A percentile compares a stretch with the other conserved stretches of the same genome.
phyloP scores from a whole-genome alignment of 352 stramenopile genomes.

The Pythium phragmiticola region DNA sequence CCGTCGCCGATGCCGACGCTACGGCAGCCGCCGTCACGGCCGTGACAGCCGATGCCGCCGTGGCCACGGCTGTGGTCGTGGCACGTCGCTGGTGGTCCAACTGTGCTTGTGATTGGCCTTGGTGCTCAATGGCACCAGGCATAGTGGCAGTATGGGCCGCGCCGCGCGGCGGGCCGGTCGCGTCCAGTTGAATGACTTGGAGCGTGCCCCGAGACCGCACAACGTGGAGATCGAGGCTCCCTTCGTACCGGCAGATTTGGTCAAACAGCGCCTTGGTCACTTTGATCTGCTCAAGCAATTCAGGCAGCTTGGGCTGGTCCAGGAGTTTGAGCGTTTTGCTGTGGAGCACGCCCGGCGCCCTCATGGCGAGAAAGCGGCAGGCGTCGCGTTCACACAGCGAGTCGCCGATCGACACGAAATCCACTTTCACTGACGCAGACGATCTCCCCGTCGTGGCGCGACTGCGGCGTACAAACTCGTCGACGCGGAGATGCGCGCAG shows the following conservation, averaged over 20 bases:
- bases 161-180: neutral
- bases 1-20: constrained; percentile 2
- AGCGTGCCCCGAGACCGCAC: constrained; percentile 24
- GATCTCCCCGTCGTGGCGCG: constrained; percentile 3
- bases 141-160: neutral
- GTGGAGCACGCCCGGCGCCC: constrained; percentile 32
- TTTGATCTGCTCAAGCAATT: constrained; percentile 47
- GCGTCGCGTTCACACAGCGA: constrained; percentile 55
- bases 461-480: constrained; percentile 32
- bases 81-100: neutral
- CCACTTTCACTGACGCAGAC: constrained; percentile 17
- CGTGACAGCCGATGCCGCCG: neutral
- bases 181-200: constrained; percentile 37
- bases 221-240: constrained; percentile 48
- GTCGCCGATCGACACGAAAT: constrained; percentile 62
- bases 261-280: constrained; percentile 39
- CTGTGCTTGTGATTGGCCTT: no score
- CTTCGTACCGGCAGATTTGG: constrained; percentile 39
- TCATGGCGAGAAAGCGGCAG: constrained; percentile 40
- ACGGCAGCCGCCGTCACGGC: constrained; percentile 1
- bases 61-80: constrained; percentile 6
- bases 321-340: constrained; percentile 62
- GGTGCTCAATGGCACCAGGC: no score
- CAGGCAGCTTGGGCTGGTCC: constrained; percentile 39
- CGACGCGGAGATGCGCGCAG: constrained; percentile 45